Conservation (phyloP, 2,329 filamentous ascomycete genomes). For the Didymella keratinophila region DNA sequence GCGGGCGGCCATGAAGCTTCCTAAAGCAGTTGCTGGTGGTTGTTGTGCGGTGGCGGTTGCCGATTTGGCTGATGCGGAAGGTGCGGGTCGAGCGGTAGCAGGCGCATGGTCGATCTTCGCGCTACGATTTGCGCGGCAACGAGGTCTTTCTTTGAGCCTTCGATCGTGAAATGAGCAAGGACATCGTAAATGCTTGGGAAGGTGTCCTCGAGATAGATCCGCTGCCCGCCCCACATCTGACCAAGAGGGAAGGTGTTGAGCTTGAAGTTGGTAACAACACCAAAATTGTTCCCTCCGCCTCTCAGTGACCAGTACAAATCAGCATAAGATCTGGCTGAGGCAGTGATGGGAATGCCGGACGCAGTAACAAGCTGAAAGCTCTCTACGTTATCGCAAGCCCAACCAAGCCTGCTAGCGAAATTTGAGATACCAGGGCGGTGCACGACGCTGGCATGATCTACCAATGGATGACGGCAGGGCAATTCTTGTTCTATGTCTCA, state of each 20-base stretch:
- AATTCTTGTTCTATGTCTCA: neutral
- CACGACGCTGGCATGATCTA: neutral
- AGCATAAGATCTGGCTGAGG: constrained; percentile 33
- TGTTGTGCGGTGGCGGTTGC: no score
- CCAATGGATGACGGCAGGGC: neutral
- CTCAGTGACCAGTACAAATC: constrained; percentile 51
- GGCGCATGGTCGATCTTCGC: no score
- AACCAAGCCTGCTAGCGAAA: constrained; percentile 34
- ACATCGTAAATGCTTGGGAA: no score
- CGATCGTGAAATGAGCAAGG: no score
- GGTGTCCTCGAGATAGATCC: constrained; percentile 24
- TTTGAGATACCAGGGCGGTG: constrained; percentile 23
- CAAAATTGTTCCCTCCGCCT: constrained; percentile 46
- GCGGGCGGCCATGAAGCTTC: no score
- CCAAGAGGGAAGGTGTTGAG: constrained; percentile 27
- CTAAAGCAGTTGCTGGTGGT: no score
- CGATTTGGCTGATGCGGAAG: no score
- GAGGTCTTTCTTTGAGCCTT: no score
- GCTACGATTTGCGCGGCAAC: no score
- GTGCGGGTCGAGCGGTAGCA: no score
- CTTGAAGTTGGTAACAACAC: constrained; percentile 41
- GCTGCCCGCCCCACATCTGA: constrained; percentile 36
- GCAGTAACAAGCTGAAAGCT: constrained; percentile 30
- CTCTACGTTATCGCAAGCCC: constrained; percentile 41
- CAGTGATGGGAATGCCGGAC: constrained; percentile 21